phyloP scores from a whole-genome alignment of 345 rosid genomes.

The Ailanthus altissimus region DNA sequence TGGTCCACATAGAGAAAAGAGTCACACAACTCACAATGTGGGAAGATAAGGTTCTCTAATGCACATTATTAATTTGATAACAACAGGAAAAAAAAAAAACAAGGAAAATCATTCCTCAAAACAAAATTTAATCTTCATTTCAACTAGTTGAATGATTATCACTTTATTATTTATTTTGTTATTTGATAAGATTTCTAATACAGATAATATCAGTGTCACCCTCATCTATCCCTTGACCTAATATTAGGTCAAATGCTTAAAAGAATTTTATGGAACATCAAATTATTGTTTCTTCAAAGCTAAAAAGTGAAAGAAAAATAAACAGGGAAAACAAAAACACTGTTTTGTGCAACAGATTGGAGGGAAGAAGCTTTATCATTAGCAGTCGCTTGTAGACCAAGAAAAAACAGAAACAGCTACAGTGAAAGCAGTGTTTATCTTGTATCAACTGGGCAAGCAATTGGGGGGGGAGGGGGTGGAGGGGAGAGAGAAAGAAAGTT shows the following conservation, averaged over 20 bases:
- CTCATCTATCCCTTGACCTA: too few relatives aligned
- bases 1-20: constrained; percentile 14
- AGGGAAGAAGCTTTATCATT: not conserved
- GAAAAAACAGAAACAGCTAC: not conserved
- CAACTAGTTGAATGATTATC: not conserved
- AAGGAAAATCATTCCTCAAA: not conserved
- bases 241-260: not conserved
- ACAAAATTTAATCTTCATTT: not conserved
- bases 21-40: not conserved
- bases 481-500: too few relatives aligned
- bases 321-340: not conserved
- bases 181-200: too few relatives aligned
- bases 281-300: not conserved
- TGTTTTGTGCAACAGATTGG: not conserved
- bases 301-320: too few relatives aligned
- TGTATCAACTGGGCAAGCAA: not conserved
- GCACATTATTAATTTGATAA: not conserved
- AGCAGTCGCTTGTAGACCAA: not conserved
- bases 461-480: too few relatives aligned
- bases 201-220: too few relatives aligned
- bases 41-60: constrained; percentile 20
- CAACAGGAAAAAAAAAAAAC: too few relatives aligned
- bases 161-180: not conserved
- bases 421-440: not conserved
- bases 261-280: not conserved